A percentile compares a stretch with the other conserved stretches of the same genome.
phyloP scores from a whole-genome alignment of 352 stramenopile genomes.

The Thalassiosira sp. region DNA sequence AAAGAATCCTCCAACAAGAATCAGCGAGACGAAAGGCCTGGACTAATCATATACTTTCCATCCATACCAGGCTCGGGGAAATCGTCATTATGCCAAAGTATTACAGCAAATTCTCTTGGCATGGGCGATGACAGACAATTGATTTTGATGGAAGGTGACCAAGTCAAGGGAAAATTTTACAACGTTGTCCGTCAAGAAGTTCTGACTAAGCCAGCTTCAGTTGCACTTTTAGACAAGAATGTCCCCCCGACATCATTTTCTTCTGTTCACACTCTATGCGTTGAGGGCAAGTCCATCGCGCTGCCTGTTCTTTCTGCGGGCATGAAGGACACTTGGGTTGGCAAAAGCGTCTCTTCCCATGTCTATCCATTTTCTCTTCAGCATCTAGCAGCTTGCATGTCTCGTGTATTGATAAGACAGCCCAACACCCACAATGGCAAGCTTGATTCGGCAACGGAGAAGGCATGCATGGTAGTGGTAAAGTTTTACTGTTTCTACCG shows the following conservation, averaged over 20 bases:
- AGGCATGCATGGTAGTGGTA: conserved; percentile 74
- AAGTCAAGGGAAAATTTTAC: conserved; percentile 73
- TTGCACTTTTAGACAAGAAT: conserved; percentile 80
- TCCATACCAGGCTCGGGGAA: conserved; percentile 78
- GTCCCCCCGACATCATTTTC: conserved; percentile 58
- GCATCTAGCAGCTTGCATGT: conserved; percentile 73
- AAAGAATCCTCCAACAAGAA: conserved; percentile 5
- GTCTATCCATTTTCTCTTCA: conserved; percentile 77
- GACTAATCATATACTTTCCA: conserved; percentile 77
- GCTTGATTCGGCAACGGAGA: conserved; percentile 58
- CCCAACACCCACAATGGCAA: conserved; percentile 61
- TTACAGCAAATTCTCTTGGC: conserved; percentile 17
- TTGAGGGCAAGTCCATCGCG: conserved; percentile 43
- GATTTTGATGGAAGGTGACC: conserved; percentile 60
- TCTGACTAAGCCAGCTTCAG: conserved; percentile 35
- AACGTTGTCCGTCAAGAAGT: conserved; percentile 39
- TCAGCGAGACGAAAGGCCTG: conserved; percentile 33
- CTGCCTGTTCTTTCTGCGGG: conserved; percentile 62
- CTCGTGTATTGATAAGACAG: conserved; percentile 62
- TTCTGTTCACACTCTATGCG: conserved; percentile 48
- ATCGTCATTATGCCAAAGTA: conserved; percentile 56
- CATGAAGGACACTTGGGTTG: conserved; percentile 30
- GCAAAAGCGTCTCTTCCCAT: conserved; percentile 33
- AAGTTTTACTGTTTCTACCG: conserved; percentile 80
- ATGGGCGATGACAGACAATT: conserved; percentile 33